These are phyloP conservation scores for Pythium coloratum DNA, from an alignment of 352 stramenopile genomes.

Conservation along the genomic window DNA sequence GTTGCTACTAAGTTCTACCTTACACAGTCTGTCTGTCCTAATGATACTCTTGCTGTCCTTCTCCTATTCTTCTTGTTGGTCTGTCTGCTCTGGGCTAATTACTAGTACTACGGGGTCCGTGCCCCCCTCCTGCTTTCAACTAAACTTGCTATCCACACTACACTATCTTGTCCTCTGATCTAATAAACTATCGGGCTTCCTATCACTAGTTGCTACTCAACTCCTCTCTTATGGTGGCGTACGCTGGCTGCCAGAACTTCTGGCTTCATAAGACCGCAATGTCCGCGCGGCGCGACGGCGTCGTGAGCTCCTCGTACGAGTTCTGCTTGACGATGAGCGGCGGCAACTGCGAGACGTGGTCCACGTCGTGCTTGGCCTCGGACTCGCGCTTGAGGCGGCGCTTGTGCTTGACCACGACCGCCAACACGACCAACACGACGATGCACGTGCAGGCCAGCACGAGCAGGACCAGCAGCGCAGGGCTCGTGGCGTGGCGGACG, in stretches of 20 bases:
- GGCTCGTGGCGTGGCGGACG: slow-evolving; percentile 22
- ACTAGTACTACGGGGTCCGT: slow-evolving; percentile 9
- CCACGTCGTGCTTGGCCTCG: slow-evolving; percentile 19
- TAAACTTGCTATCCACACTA: background rate
- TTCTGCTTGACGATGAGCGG: slow-evolving; percentile 17
- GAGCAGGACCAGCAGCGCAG: slow-evolving; percentile 31
- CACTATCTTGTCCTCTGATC: background rate
- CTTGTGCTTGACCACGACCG: slow-evolving; percentile 31
- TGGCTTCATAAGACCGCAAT: slow-evolving; percentile 23
- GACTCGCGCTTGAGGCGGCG: slow-evolving; percentile 23
- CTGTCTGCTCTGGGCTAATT: slow-evolving; percentile 10
- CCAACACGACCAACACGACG: slow-evolving; percentile 31
- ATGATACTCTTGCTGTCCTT: background rate
- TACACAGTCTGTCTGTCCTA: background rate
- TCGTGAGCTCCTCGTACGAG: slow-evolving; percentile 32
- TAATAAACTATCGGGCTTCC: background rate
- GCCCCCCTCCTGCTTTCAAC: background rate
- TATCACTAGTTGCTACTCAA: slow-evolving; percentile 5
- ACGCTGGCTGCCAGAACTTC: background rate
- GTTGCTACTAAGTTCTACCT: background rate
- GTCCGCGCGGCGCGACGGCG: slow-evolving; percentile 23
- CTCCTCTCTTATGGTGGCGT: background rate
- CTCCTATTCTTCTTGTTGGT: background rate
- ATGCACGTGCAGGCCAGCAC: slow-evolving; percentile 26
- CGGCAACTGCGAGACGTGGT: slow-evolving; percentile 28